Percentiles rank a stretch among this genome's conserved stretches.
phyloP scores from a whole-genome alignment of 306 rosid genomes.

The Inga leiocalycina region DNA sequence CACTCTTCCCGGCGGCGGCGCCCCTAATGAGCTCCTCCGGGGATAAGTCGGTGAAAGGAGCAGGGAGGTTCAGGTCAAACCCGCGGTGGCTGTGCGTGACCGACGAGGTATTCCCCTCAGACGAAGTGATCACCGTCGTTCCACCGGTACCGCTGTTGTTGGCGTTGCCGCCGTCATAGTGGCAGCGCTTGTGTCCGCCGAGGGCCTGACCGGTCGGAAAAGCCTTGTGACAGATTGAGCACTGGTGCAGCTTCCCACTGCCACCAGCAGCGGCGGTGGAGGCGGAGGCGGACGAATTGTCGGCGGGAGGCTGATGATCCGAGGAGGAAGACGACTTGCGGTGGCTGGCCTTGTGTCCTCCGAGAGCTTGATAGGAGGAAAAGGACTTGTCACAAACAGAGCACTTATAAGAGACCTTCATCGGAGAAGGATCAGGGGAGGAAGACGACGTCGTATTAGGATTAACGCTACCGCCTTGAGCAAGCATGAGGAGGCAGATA shows the following conservation, averaged over 20 bases:
- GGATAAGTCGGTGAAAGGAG: constrained; percentile 65
- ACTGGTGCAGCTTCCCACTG: constrained; percentile 61
- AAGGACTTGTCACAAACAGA: constrained; percentile 74
- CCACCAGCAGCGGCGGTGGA: background rate
- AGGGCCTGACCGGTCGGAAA: constrained; percentile 90
- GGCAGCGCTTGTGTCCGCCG: constrained; percentile 97
- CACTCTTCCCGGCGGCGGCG: constrained; percentile 24
- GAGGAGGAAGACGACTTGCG: constrained; percentile 50
- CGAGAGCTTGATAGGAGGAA: constrained; percentile 85
- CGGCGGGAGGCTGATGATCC: background rate
- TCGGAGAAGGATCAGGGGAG: background rate
- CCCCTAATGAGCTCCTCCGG: constrained; percentile 30
- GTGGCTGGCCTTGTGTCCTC: constrained; percentile 97
- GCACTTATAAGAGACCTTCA: constrained; percentile 56
- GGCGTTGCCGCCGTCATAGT: constrained; percentile 76
- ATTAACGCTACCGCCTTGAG: constrained; percentile 53
- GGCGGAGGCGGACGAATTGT: constrained; percentile 29
- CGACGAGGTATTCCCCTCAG: constrained; percentile 62
- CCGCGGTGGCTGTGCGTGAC: constrained; percentile 50
- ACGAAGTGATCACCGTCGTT: constrained; percentile 35
- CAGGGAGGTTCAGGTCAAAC: constrained; percentile 83
- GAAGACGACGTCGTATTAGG: background rate
- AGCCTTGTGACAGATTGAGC: constrained; percentile 84
- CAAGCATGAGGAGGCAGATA: constrained; percentile 95
- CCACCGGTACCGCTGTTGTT: constrained; percentile 43